Evolutionary conservation across 2,329 filamentous ascomycete genomes (phyloP).

Genomic region (Fusarium decemcellulare): DNA sequence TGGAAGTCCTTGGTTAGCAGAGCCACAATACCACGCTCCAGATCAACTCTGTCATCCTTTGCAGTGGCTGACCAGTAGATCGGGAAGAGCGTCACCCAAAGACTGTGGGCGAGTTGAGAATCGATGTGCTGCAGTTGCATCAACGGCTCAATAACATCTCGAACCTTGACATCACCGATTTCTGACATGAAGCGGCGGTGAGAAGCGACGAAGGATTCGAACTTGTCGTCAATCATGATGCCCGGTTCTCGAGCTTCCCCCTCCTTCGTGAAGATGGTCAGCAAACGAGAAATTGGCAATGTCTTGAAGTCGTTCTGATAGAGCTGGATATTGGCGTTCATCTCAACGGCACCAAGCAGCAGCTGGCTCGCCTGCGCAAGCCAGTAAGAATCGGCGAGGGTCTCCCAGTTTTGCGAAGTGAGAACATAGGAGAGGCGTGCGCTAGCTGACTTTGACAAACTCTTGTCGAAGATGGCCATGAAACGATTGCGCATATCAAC

Average conservation of each 20-base stretch:
- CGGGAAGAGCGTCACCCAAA: conserved; percentile 94
- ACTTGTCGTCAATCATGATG: conserved; percentile 84
- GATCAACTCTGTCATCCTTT: conserved; percentile 89
- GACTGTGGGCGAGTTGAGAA: conserved; percentile 82
- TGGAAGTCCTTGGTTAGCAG: conserved; percentile 97
- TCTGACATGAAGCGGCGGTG: conserved; percentile 89
- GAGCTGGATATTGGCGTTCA: conserved; percentile 83
- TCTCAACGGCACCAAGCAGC: conserved; percentile 90
- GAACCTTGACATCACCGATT: conserved; percentile 86
- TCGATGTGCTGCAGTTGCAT: conserved; percentile 94
- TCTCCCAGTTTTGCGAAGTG: conserved; percentile 96
- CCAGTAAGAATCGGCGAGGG: conserved; percentile 95
- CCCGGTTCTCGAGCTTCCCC: conserved; percentile 76
- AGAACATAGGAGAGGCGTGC: conserved; percentile 92
- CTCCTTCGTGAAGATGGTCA: conserved; percentile 81
- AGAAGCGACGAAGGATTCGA: conserved; percentile 82
- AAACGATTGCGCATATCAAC: conserved; percentile 98
- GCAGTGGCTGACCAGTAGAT: conserved; percentile 92
- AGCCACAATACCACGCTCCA: conserved; percentile 92
- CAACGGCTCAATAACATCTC: conserved; percentile 91
- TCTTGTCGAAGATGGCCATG: conserved; percentile 96
- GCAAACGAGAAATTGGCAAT: conserved; percentile 80
- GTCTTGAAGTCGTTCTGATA: conserved; percentile 88
- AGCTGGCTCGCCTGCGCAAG: conserved; percentile 94
- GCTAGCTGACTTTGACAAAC: conserved; percentile 91